Evolutionary conservation across 140 eudicot genomes (phyloP).

Genomic region (Oenanthe javanica): DNA sequence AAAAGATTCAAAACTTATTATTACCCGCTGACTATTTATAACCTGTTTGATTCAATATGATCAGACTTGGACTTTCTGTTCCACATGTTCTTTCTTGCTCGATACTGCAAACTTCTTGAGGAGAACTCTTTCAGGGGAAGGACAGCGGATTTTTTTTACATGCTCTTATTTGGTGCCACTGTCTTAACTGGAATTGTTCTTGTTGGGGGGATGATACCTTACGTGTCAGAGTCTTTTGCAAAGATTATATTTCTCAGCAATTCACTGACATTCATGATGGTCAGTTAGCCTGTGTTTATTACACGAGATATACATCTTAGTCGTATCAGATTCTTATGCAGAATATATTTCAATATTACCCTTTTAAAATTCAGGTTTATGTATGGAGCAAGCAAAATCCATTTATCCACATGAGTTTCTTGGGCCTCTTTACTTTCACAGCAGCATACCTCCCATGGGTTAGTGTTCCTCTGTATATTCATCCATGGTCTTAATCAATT

Average conservation of each 20-base stretch:
- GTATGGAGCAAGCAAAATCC: constrained; percentile 99
- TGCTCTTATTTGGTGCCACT: constrained; percentile 90
- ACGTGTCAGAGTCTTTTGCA: constrained; percentile 86
- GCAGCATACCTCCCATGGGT: constrained; percentile 99
- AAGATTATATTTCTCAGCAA: constrained; percentile 94
- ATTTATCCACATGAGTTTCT: constrained; percentile 90
- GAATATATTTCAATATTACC: constrained; percentile 2
- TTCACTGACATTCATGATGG: constrained; percentile 99
- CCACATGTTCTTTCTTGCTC: constrained; percentile 98
- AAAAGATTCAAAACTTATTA: not conserved
- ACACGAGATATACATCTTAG: not conserved
- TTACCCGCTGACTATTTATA: not conserved
- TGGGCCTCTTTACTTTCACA: constrained; percentile 96
- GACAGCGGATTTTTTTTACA: constrained; percentile 96
- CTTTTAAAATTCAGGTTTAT: constrained; percentile 50
- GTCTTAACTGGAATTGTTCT: constrained; percentile 83
- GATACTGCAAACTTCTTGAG: constrained; percentile 97
- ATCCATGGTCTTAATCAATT: not conserved
- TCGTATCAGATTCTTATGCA: not conserved
- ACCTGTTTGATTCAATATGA: constrained; percentile 15
- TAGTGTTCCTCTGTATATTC: constrained; percentile 22
- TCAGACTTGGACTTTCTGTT: constrained; percentile 95
- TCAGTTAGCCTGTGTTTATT: constrained; percentile 19
- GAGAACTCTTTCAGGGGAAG: constrained; percentile 94
- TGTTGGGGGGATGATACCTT: constrained; percentile 97